These are phyloP conservation scores for Leccinum uliginosum DNA, from an alignment of 768 basidiomycete species.

Conservation along the genomic window DNA sequence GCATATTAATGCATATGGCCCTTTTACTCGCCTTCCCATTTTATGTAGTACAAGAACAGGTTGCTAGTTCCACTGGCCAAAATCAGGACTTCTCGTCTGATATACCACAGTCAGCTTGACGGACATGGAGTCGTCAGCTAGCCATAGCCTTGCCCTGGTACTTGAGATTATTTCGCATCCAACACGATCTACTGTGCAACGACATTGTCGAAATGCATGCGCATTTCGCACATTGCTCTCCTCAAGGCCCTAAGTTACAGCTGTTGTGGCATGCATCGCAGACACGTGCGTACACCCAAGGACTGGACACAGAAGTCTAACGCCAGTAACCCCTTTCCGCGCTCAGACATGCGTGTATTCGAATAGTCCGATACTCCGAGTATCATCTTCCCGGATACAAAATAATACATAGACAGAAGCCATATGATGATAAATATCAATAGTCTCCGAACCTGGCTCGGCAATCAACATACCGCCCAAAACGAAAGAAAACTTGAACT, in stretches of 20 bases:
- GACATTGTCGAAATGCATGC: no score
- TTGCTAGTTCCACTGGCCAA: not conserved
- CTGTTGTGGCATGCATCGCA: not conserved
- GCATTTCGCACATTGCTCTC: no score
- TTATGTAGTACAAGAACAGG: not conserved
- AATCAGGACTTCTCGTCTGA: not conserved
- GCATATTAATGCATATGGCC: not conserved
- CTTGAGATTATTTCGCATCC: no score
- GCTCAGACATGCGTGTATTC: not conserved
- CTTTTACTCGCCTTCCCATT: not conserved
- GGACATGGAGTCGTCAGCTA: no score
- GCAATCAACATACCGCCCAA: conserved; percentile 3
- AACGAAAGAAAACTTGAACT: conserved; percentile 21
- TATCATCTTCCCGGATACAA: not conserved
- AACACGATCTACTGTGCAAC: no score
- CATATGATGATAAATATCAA: conserved; percentile 4
- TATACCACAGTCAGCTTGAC: no score
- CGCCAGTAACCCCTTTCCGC: not conserved
- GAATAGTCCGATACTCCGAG: not conserved
- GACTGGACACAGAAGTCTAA: not conserved
- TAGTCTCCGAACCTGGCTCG: conserved; percentile 24
- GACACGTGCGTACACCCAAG: no score
- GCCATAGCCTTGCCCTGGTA: no score
- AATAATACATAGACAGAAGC: not conserved
- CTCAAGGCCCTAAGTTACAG: not conserved